A percentile compares a stretch with the other conserved stretches of the same genome.
Conservation (phyloP, 192 early-diverging fungal genomes). For the Mortierella antarctica region DNA sequence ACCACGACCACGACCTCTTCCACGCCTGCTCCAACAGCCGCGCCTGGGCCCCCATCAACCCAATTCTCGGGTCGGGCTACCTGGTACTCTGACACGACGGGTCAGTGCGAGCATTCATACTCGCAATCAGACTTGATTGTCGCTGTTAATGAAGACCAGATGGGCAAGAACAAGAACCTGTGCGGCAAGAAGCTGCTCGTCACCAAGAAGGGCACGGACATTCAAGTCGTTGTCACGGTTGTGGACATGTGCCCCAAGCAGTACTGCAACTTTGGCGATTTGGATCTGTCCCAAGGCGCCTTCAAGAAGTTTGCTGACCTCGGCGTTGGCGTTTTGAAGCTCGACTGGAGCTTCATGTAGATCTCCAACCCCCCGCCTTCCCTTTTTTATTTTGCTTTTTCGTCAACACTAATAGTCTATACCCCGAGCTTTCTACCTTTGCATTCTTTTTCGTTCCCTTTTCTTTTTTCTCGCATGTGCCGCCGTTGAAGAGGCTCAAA, state of each 20-base stretch:
- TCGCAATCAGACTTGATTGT: constrained; percentile 52
- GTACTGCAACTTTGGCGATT: constrained; percentile 37
- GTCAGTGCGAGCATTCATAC: constrained; percentile 33
- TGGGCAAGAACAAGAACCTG: constrained; percentile 30
- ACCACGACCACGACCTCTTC: constrained; percentile 12
- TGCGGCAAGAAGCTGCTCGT: constrained; percentile 47
- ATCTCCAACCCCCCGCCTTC: background rate
- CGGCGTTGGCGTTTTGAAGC: constrained; percentile 19
- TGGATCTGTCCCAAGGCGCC: constrained; percentile 46
- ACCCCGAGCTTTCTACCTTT: constrained; percentile 1
- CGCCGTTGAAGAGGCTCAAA: background rate
- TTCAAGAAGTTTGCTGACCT: constrained; percentile 50
- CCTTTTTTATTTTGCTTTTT: background rate
- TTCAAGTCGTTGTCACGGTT: constrained; percentile 32
- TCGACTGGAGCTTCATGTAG: constrained; percentile 40
- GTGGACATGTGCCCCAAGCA: constrained; percentile 46
- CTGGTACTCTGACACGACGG: constrained; percentile 46
- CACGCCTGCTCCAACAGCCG: background rate
- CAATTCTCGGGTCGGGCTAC: constrained; percentile 33
- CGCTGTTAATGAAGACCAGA: constrained; percentile 43
- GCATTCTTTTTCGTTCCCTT: background rate
- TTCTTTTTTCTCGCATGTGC: background rate
- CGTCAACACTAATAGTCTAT: background rate
- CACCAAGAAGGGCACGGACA: constrained; percentile 23
- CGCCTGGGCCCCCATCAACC: background rate